These are phyloP conservation scores for Scedosporium dehoogii DNA, from an alignment of 2,329 filamentous ascomycete genomes.

Conservation along the genomic window DNA sequence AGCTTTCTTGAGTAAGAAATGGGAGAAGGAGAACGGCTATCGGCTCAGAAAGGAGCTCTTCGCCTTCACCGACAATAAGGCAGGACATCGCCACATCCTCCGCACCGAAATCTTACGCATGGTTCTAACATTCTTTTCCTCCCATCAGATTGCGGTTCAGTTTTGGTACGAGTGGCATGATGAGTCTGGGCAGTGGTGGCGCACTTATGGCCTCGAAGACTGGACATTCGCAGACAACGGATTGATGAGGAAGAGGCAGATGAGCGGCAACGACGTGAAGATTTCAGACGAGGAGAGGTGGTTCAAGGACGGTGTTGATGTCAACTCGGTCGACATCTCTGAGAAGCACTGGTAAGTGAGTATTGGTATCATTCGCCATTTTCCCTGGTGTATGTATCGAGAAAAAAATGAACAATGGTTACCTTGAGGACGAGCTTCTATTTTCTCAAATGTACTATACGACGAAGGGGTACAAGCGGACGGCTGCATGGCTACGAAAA, in stretches of 20 bases:
- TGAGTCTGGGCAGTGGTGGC: slow-evolving; percentile 63
- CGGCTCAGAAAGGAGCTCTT: slow-evolving; percentile 76
- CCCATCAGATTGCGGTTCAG: slow-evolving; percentile 62
- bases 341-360: slow-evolving; percentile 54
- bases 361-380: neutral
- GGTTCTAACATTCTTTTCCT: neutral
- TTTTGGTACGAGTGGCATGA: slow-evolving; percentile 86
- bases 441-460: too few relatives aligned
- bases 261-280: slow-evolving; percentile 65
- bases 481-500: neutral
- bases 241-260: slow-evolving; percentile 63
- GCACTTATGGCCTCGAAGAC: slow-evolving; percentile 77
- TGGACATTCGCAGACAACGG: slow-evolving; percentile 66
- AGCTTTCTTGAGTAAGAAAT: slow-evolving; percentile 61
- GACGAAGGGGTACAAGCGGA: too few relatives aligned
- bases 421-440: neutral
- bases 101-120: neutral
- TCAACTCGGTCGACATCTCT: slow-evolving; percentile 54
- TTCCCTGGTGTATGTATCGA: neutral
- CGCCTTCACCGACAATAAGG: slow-evolving; percentile 59
- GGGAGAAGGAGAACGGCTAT: slow-evolving; percentile 63
- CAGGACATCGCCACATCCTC: slow-evolving; percentile 11
- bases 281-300: slow-evolving; percentile 54
- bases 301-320: slow-evolving; percentile 60
- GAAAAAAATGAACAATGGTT: neutral